Evolutionary conservation across 805 yeast genomes (phyloP).

Genomic region (Yamadazyma nakazawae): DNA sequence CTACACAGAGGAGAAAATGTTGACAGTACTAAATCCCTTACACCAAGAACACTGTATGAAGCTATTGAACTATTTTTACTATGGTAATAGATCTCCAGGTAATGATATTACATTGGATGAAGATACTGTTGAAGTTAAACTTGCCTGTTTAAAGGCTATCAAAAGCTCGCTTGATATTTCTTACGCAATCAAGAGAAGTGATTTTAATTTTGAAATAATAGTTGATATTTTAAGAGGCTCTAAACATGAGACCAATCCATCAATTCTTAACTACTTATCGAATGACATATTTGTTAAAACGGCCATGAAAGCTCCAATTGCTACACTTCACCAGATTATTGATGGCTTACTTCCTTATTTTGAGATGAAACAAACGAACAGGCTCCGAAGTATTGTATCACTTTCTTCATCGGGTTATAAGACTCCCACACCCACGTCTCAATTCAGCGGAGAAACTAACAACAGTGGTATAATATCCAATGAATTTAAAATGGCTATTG

Average conservation of each 20-base stretch:
- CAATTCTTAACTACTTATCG: conserved; percentile 28
- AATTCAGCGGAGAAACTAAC: conserved; percentile 2
- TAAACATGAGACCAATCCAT: conserved; percentile 26
- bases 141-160: conserved; percentile 32
- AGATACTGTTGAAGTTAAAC: conserved; percentile 19
- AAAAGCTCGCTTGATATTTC: conserved; percentile 37
- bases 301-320: conserved; percentile 8
- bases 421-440: conserved; percentile 6
- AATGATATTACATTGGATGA: conserved; percentile 13
- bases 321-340: conserved; percentile 3
- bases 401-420: conserved; percentile 19
- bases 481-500: conserved; percentile 16
- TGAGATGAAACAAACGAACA: conserved; percentile 9
- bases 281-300: conserved; percentile 22
- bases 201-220: conserved; percentile 30
- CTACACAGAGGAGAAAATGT: conserved; percentile 47
- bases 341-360: conserved; percentile 14
- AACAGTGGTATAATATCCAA: conserved; percentile 7
- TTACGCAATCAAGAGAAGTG: conserved; percentile 23
- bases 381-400: conserved; percentile 26
- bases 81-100: neutral
- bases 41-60: conserved; percentile 50
- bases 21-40: conserved; percentile 49
- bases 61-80: conserved; percentile 45
- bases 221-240: conserved; percentile 29